Percentiles rank a stretch among this genome's conserved stretches.
These are phyloP conservation scores for Pythium grandisporangium DNA, from an alignment of 352 stramenopile genomes.

Conservation along the genomic window DNA sequence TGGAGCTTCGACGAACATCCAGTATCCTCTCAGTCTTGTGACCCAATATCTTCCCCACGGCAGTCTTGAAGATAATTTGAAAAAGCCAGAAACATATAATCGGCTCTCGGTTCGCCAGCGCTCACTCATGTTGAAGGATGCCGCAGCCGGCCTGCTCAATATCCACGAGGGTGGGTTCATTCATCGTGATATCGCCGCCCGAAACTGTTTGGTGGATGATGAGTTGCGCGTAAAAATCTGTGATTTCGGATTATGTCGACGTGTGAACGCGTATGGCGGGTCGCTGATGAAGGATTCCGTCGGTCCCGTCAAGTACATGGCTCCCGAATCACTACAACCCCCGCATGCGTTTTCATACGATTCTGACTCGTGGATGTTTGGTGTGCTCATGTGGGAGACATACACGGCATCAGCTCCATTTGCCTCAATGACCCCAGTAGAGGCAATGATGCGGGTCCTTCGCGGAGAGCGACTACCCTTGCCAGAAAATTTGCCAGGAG, in stretches of 20 bases:
- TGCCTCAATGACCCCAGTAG: conserved; percentile 33
- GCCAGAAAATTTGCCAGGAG: conserved; percentile 27
- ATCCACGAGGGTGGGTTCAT: conserved; percentile 83
- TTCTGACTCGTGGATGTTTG: conserved; percentile 80
- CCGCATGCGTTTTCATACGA: conserved; percentile 69
- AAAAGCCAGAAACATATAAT: conserved; percentile 14
- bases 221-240: conserved; percentile 57
- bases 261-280: conserved; percentile 39
- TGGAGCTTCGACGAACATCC: conserved; percentile 59
- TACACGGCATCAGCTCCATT: conserved; percentile 50
- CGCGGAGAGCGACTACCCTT: conserved; percentile 47
- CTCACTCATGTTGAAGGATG: conserved; percentile 62
- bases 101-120: conserved; percentile 29
- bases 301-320: conserved; percentile 80
- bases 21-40: conserved; percentile 52
- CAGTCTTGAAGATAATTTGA: conserved; percentile 65
- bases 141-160: conserved; percentile 63
- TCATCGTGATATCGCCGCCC: conserved; percentile 67
- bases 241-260: conserved; percentile 71
- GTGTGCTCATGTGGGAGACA: conserved; percentile 79
- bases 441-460: conserved; percentile 57
- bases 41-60: conserved; percentile 71
- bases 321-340: conserved; percentile 65
- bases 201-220: conserved; percentile 71
- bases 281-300: conserved; percentile 58